Conservation (phyloP, 139 green algal genomes). For the Bryopsis sp. region DNA sequence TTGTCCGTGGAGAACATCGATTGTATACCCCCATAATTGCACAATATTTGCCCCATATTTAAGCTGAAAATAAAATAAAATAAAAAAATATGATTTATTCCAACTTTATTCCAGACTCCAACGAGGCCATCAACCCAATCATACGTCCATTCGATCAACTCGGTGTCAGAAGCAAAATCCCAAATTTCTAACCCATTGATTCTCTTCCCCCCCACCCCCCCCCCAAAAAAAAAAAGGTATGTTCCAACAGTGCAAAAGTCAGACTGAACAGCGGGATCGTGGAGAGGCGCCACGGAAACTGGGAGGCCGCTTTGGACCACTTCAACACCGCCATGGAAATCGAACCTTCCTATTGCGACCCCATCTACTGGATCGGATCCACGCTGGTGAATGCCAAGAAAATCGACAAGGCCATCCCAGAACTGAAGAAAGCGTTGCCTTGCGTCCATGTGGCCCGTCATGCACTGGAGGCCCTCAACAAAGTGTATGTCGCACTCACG, state of each 20-base stretch:
- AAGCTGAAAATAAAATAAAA: no score
- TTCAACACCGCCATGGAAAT: slow-evolving; percentile 39
- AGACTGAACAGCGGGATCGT: slow-evolving; percentile 70
- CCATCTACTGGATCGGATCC: slow-evolving; percentile 58
- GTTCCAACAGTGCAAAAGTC: slow-evolving; percentile 58
- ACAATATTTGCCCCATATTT: no score
- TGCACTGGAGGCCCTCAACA: slow-evolving; percentile 39
- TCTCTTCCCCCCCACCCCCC: no score
- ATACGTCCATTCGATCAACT: no score
- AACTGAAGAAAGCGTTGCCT: slow-evolving; percentile 42
- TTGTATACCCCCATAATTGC: no score
- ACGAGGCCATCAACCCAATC: no score
- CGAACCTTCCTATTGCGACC: slow-evolving; percentile 66
- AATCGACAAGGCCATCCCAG: slow-evolving; percentile 22
- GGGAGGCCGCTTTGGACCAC: slow-evolving; percentile 36
- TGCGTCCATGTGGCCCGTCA: slow-evolving; percentile 60
- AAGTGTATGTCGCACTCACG: slow-evolving; percentile 33
- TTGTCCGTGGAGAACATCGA: no score
- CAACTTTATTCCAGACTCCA: no score
- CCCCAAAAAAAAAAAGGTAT: no score
- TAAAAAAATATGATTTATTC: no score
- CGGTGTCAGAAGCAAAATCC: no score
- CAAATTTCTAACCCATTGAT: background rate
- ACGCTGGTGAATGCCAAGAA: slow-evolving; percentile 24
- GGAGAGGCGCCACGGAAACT: slow-evolving; percentile 34